Evolutionary conservation across 495 filamentous ascomycete species (phyloP).

Genomic region (Penicillium goetzii): DNA sequence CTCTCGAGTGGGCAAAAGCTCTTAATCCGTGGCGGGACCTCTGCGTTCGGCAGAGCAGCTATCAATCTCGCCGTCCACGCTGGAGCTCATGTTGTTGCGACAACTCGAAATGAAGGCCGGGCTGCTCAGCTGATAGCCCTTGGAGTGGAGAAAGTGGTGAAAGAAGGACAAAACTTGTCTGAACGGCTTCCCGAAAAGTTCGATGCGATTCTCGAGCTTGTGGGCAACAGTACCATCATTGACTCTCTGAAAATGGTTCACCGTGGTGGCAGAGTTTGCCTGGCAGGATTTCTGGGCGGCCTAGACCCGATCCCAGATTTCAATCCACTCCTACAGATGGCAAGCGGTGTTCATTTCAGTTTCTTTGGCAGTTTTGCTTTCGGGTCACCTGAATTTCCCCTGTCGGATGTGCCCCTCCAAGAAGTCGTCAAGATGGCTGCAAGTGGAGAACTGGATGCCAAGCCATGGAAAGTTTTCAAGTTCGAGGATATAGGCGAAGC

Average conservation of each 20-base stretch:
- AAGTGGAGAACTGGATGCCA: constrained; percentile 32
- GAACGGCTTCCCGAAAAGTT: constrained; percentile 29
- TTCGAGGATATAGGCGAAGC: constrained; percentile 41
- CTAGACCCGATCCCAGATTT: constrained; percentile 50
- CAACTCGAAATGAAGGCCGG: constrained; percentile 38
- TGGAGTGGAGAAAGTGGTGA: constrained; percentile 35
- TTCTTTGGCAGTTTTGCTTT: constrained; percentile 50
- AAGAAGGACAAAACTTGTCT: constrained; percentile 30
- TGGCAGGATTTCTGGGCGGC: constrained; percentile 51
- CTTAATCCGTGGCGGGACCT: constrained; percentile 49
- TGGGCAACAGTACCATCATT: constrained; percentile 48
- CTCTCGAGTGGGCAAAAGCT: constrained; percentile 37
- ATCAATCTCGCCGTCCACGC: constrained; percentile 47
- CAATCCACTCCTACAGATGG: constrained; percentile 53
- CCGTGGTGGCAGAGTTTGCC: constrained; percentile 43
- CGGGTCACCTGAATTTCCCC: constrained; percentile 44
- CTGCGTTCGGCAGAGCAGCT: constrained; percentile 49
- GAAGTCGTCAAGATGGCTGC: constrained; percentile 42
- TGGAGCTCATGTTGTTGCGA: constrained; percentile 41
- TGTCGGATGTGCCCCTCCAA: constrained; percentile 48
- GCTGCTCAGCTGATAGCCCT: constrained; percentile 32
- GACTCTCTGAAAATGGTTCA: constrained; percentile 43
- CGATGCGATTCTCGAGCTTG: constrained; percentile 48
- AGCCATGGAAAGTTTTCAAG: constrained; percentile 37
- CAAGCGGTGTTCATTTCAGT: constrained; percentile 54